These are phyloP conservation scores for Beta lomatogona DNA, from an alignment of 179 eudicot species.

Conservation along the genomic window DNA sequence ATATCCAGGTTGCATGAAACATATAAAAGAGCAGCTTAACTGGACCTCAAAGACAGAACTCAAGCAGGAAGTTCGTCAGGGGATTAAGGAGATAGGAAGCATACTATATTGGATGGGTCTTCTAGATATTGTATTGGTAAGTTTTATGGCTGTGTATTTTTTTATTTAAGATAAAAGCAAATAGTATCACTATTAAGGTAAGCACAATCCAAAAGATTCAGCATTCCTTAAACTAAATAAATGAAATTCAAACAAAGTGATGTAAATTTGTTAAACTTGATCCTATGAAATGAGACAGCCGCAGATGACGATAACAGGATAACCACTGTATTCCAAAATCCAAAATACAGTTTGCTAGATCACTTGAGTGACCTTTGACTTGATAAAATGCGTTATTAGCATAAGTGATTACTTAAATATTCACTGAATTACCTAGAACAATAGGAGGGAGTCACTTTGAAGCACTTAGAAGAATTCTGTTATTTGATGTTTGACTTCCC, in stretches of 20 bases:
- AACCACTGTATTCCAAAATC: not conserved
- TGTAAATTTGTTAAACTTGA: not conserved
- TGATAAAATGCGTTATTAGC: not conserved
- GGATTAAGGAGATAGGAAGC: constrained; percentile 94
- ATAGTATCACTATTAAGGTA: not conserved
- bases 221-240: not conserved
- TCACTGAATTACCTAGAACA: not conserved
- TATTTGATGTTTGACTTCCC: not conserved
- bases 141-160: constrained; percentile 15
- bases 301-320: not conserved
- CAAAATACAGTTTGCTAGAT: not conserved
- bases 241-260: not conserved
- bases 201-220: not conserved
- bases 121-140: constrained; percentile 91
- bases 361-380: not conserved
- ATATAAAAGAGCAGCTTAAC: constrained; percentile 83
- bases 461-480: not conserved
- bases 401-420: not conserved
- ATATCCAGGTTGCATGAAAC: constrained; percentile 75
- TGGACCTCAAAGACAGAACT: constrained; percentile 94
- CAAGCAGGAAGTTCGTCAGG: constrained; percentile 83
- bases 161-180: not conserved
- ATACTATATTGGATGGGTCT: constrained; percentile 92
- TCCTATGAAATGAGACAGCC: not conserved
- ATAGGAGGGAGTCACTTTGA: not conserved